Percentiles rank a stretch among this genome's conserved stretches.
Conservation (phyloP, 257 asterid species). For the Knoxia roxburghii region DNA sequence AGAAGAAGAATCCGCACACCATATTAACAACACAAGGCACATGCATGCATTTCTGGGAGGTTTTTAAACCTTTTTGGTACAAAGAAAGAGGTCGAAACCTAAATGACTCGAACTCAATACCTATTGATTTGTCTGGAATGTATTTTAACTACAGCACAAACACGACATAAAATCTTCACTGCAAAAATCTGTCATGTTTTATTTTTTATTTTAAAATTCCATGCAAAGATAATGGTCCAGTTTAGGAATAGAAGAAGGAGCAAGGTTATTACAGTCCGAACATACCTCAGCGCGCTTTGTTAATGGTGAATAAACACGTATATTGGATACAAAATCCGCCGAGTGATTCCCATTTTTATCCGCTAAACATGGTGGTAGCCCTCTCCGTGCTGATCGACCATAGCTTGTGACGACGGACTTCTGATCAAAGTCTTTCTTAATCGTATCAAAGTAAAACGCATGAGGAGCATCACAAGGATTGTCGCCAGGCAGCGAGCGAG, state of each 20-base stretch:
- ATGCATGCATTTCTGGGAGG: no score
- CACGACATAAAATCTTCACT: no score
- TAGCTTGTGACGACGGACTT: not conserved
- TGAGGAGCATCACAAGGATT: conserved; percentile 3
- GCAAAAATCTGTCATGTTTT: no score
- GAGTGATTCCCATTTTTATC: not conserved
- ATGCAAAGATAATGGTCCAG: no score
- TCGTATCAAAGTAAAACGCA: not conserved
- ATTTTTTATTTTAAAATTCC: no score
- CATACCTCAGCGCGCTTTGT: not conserved
- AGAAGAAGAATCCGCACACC: not conserved
- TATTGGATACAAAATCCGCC: not conserved
- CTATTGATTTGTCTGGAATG: no score
- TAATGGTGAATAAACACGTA: not conserved
- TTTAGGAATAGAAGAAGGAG: not conserved
- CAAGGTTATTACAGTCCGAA: not conserved
- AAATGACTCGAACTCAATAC: no score
- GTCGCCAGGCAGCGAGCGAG: not conserved
- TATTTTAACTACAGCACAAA: no score
- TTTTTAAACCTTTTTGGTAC: no score
- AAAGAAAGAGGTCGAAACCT: no score
- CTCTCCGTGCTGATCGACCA: not conserved
- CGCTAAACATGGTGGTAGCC: not conserved
- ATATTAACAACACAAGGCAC: no score
- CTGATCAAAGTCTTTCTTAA: not conserved